phyloP scores from a whole-genome alignment of 441 rosid genomes.

The Adansonia gregorii region DNA sequence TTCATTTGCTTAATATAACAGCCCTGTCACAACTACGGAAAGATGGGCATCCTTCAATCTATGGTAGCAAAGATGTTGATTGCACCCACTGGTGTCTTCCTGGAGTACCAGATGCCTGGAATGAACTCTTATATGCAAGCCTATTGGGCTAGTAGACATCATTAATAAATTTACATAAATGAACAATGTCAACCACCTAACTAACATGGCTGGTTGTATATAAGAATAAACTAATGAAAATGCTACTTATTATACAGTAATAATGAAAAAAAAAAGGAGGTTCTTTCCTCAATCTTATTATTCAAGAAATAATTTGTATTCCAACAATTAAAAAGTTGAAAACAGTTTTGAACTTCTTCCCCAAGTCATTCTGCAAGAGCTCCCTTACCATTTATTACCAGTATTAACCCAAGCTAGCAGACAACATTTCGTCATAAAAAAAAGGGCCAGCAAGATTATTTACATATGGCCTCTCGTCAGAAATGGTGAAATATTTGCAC shows the following conservation, averaged over 20 bases:
- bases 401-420: background rate
- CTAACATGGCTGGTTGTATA: background rate
- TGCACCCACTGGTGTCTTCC: constrained; percentile 72
- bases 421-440: background rate
- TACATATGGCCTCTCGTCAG: background rate
- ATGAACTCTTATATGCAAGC: constrained; percentile 41
- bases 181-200: background rate
- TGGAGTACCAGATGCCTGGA: constrained; percentile 68
- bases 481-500: background rate
- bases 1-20: constrained; percentile 48
- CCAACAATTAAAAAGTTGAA: background rate
- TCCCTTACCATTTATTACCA: too few species aligned
- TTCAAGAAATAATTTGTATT: background rate
- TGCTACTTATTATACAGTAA: too few species aligned
- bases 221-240: too few species aligned
- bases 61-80: constrained; percentile 43
- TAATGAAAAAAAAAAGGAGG: too few species aligned
- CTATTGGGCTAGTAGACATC: background rate
- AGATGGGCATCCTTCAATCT: constrained; percentile 56
- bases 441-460: background rate
- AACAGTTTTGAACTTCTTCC: background rate
- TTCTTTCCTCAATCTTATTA: background rate
- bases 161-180: background rate
- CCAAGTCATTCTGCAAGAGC: background rate
- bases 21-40: constrained; percentile 48